phyloP scores from a whole-genome alignment of 139 green algal species.

The Asterochloris erici region DNA sequence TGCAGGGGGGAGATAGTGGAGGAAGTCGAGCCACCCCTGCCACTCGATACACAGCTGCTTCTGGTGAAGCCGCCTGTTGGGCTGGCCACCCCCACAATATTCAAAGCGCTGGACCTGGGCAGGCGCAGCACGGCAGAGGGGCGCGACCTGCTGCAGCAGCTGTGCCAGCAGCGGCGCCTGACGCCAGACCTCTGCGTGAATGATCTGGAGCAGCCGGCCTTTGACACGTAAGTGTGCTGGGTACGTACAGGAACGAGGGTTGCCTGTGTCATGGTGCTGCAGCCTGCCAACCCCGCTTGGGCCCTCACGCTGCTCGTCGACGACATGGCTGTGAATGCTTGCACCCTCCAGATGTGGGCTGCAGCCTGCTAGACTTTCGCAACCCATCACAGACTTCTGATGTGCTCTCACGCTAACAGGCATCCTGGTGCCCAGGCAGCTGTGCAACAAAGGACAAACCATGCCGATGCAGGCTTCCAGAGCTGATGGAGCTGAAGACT shows the following conservation, averaged over 20 bases:
- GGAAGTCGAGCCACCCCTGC: conserved; percentile 76
- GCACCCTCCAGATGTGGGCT: neutral
- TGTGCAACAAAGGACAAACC: neutral
- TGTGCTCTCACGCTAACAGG: too few relatives aligned
- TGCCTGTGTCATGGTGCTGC: neutral
- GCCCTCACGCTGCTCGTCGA: neutral
- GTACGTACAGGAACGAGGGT: neutral
- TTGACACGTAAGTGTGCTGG: conserved; percentile 56
- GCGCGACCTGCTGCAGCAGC: conserved; percentile 59
- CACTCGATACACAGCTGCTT: conserved; percentile 80
- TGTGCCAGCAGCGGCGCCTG: conserved; percentile 29
- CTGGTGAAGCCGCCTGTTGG: conserved; percentile 89
- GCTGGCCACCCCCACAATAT: conserved; percentile 87
- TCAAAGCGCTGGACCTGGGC: conserved; percentile 88
- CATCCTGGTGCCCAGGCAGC: neutral
- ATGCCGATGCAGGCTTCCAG: conserved; percentile 60
- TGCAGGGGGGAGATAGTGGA: conserved; percentile 90
- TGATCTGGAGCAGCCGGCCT: conserved; percentile 92
- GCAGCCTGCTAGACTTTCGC: neutral
- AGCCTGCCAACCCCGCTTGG: neutral
- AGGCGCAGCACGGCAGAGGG: conserved; percentile 74
- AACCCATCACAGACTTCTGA: neutral
- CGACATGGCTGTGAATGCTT: neutral
- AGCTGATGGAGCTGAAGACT: conserved; percentile 79
- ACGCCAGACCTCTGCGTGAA: conserved; percentile 76